These are phyloP conservation scores for Aethionema arabicum DNA, from an alignment of 345 rosid species.

Conservation along the genomic window DNA sequence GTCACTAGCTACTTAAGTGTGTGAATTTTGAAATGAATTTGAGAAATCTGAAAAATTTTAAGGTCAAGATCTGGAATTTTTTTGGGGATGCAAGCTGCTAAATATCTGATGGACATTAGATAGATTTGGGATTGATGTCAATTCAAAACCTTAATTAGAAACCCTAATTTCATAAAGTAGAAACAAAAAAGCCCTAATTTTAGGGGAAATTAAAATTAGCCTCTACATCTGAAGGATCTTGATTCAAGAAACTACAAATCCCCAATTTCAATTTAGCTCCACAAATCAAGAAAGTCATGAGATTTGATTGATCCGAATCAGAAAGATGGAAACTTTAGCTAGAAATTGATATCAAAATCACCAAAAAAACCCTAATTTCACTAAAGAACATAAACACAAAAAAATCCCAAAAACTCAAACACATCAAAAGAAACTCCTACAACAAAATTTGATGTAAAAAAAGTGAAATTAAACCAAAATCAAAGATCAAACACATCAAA, in stretches of 20 bases:
- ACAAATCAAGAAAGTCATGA: not conserved
- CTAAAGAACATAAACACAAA: not conserved
- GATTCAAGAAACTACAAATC: constrained; percentile 32
- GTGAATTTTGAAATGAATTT: not conserved
- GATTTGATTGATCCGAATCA: constrained; percentile 6
- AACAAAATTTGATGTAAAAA: too few relatives aligned
- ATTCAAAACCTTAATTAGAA: constrained; percentile 19
- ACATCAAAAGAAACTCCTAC: too few relatives aligned
- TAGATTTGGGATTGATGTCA: constrained; percentile 27
- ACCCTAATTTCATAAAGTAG: constrained; percentile 1
- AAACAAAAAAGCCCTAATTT: constrained; percentile 22
- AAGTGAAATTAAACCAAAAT: too few relatives aligned
- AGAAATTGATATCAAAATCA: not conserved
- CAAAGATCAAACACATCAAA: too few relatives aligned
- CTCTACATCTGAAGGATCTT: not conserved
- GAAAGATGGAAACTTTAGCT: not conserved
- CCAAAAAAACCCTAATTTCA: constrained; percentile 3
- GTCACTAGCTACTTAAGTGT: not conserved
- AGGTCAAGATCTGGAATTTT: constrained; percentile 15
- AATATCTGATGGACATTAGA: constrained; percentile 40
- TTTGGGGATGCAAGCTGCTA: constrained; percentile 1
- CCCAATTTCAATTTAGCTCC: constrained; percentile 18
- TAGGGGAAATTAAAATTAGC: not conserved
- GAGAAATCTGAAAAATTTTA: not conserved
- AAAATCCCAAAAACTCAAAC: too few relatives aligned